phyloP scores from a whole-genome alignment of 2,329 filamentous ascomycete species.

The Monascus ruber region DNA sequence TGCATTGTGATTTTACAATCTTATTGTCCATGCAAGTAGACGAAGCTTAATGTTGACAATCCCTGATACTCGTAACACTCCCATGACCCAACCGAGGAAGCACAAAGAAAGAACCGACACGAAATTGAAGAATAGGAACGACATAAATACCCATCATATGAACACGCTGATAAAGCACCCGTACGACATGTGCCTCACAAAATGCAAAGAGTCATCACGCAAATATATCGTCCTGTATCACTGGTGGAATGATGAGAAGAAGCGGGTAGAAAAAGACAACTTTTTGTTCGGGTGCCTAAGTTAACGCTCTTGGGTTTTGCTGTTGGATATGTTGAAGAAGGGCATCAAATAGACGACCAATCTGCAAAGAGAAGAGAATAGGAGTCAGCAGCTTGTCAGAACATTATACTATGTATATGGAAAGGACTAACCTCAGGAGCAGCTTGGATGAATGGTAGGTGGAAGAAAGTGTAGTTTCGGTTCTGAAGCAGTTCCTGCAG shows the following conservation, averaged over 20 bases:
- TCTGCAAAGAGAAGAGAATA: constrained; percentile 13
- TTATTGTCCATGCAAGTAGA: constrained; percentile 26
- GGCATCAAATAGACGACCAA: constrained; percentile 34
- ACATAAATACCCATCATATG: constrained; percentile 7
- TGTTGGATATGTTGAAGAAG: constrained; percentile 36
- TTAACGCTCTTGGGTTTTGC: constrained; percentile 34
- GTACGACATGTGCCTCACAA: constrained; percentile 11
- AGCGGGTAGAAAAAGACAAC: constrained; percentile 3
- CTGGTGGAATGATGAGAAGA: constrained; percentile 1
- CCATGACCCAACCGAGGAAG: constrained; percentile 3
- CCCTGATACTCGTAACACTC: constrained; percentile 10
- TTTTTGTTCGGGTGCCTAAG: constrained; percentile 11
- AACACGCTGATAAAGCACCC: constrained; percentile 11
- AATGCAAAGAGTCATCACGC: constrained; percentile 8
- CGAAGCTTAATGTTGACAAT: constrained; percentile 13
- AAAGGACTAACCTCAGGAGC: constrained; percentile 60
- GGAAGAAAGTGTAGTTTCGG: constrained; percentile 81
- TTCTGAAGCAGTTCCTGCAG: constrained; percentile 86
- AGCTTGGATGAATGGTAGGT: constrained; percentile 81
- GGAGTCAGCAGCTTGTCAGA: too few relatives aligned
- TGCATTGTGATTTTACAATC: constrained; percentile 21
- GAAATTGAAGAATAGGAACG: constrained; percentile 8
- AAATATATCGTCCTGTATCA: background rate
- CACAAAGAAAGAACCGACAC: constrained; percentile 9
- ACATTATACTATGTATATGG: background rate